Percentiles rank a stretch among this genome's conserved stretches.
phyloP scores from a whole-genome alignment of 1,139 yeast genomes.

The Nakaseomyces sp. region DNA sequence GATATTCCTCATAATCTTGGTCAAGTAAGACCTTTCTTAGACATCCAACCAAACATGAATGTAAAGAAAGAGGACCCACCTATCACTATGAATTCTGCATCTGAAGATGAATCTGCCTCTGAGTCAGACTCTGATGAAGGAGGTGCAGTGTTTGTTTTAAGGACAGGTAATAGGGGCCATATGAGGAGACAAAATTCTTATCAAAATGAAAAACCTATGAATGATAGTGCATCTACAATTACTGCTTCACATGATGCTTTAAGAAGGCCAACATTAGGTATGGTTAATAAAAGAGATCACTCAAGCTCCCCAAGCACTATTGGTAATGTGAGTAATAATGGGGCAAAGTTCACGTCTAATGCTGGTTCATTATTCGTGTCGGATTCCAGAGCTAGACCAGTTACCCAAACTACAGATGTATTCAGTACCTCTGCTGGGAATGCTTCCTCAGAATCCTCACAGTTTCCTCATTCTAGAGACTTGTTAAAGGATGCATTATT shows the following conservation, averaged over 20 bases:
- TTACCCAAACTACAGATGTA: conserved; percentile 13
- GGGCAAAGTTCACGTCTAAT: background rate
- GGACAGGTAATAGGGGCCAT: conserved; percentile 10
- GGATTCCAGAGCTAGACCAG: conserved; percentile 1
- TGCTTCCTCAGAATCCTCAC: conserved; percentile 8
- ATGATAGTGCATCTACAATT: conserved; percentile 8
- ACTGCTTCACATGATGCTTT: background rate
- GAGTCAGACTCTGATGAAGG: conserved; percentile 7
- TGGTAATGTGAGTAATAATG: background rate
- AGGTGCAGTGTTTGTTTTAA: conserved; percentile 6
- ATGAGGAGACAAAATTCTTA: conserved; percentile 14
- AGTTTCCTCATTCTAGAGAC: conserved; percentile 11
- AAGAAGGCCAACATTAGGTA: conserved; percentile 2
- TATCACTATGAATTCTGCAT: background rate
- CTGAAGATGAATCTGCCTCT: conserved; percentile 1
- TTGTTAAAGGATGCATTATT: conserved; percentile 12
- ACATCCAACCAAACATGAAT: conserved; percentile 7
- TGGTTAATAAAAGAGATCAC: background rate
- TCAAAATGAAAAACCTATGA: conserved; percentile 6
- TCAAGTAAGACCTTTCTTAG: conserved; percentile 14
- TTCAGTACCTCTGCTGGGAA: conserved; percentile 7
- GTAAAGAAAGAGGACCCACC: background rate
- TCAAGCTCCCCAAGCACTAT: background rate
- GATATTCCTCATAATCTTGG: conserved; percentile 14
- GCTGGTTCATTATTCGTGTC: conserved; percentile 6